Evolutionary conservation across 768 basidiomycete species (phyloP), one percentile per base, ranked within the genome.

Genomic region (Lactarius sanguifluus): DNA sequence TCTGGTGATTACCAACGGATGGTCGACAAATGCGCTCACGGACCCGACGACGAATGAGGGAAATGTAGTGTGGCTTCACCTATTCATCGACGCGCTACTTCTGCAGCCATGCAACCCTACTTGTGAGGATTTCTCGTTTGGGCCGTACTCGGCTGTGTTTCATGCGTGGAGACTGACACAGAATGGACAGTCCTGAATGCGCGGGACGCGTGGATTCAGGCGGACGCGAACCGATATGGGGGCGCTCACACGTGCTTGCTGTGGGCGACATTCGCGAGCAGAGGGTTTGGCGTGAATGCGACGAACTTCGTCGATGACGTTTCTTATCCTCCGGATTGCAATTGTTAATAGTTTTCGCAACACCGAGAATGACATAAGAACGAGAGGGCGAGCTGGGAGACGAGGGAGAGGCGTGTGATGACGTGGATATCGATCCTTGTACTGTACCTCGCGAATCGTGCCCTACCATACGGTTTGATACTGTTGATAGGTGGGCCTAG

Each of bases 131-230:
- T 45, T 45, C 30, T 20, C 23, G 18, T 41, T 55, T 13, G 2
- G 30, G 5, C 16, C 34, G 10, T 50, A 50, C 23, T n/a, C 9
- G 20, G 20, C 43, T 18, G 15, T 5, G 32, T 32, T 32, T 32
- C 32, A 7, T 32, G 32, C 32, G 32, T 32, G 32, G 18, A n/a
- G 54, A 23, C 59, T 9, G 57, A 34, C 18, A 32, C 34, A 18
- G 20, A 56, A 18, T 40, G 25, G 50, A 16, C 61, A 81, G 82
- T 84, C 70, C 69, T 79, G 25, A 65, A 76, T 38, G 83, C 81
- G 4, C 82, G 83, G 36, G 79, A 83, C 70, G 82, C 82, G 2
- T 82, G 80, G 80, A 78, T 84, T 56, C 81, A 83, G 70, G 83
- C 84, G 13, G 84, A 85, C 70, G 71, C 71, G 54, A 81, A 83